Percentiles rank a stretch among this genome's conserved stretches.
phyloP scores from a whole-genome alignment of 306 rosid species.

The Biancaea sappan region DNA sequence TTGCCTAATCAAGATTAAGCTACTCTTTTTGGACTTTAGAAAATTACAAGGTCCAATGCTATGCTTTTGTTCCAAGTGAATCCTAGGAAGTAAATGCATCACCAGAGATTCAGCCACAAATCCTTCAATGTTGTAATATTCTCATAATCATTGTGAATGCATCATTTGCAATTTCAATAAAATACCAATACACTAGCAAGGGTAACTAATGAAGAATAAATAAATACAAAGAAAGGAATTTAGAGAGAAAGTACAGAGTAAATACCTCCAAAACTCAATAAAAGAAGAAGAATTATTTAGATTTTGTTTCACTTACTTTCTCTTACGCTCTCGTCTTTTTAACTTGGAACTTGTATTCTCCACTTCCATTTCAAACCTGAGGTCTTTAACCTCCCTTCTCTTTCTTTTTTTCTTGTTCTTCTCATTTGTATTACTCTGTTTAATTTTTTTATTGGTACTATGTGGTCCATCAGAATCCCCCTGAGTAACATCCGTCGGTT shows the following conservation, averaged over 20 bases:
- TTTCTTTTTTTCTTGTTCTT: constrained; percentile 80
- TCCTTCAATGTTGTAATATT: constrained; percentile 1
- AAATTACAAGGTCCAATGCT: background rate
- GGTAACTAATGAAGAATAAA: background rate
- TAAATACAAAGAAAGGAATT: background rate
- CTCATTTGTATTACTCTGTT: constrained; percentile 38
- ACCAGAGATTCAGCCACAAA: background rate
- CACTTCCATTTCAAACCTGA: constrained; percentile 59
- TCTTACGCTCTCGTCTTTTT: constrained; percentile 68
- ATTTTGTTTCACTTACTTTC: constrained; percentile 55
- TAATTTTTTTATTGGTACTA: constrained; percentile 24
- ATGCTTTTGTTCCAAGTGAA: background rate
- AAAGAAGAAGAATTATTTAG: background rate
- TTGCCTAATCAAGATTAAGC: constrained; percentile 5
- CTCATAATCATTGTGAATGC: background rate
- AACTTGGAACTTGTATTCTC: constrained; percentile 49
- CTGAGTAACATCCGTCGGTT: constrained; percentile 36
- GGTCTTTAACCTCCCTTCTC: constrained; percentile 75
- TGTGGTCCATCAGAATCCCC: constrained; percentile 36
- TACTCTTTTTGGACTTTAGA: background rate
- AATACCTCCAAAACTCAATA: background rate
- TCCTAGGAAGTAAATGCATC: background rate
- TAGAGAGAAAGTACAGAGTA: background rate
- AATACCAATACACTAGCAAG: background rate
- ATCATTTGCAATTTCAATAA: background rate